Conservation (phyloP, 306 rosid species). For the Sicyos baderoa region DNA sequence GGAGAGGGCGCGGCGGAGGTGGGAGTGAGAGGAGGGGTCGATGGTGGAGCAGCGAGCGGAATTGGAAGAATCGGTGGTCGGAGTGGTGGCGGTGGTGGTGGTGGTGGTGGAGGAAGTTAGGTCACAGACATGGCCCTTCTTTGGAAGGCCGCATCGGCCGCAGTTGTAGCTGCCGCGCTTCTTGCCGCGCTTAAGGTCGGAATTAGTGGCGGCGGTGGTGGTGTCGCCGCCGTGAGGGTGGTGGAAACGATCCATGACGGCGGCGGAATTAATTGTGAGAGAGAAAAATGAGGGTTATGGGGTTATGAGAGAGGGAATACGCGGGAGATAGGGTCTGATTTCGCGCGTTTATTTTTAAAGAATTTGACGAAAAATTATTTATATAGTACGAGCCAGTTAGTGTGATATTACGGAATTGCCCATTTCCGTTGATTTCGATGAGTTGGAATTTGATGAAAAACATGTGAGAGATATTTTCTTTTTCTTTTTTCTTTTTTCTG, state of each 20-base stretch:
- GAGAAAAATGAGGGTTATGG: neutral
- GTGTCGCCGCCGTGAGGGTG: conserved; percentile 28
- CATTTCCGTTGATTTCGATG: conserved; percentile 16
- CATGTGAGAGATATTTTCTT: neutral
- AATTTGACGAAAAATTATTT: neutral
- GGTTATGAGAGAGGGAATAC: conserved; percentile 7
- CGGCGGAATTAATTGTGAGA: neutral
- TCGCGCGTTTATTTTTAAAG: conserved; percentile 40
- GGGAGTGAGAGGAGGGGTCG: conserved; percentile 27
- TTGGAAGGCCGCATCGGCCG: conserved; percentile 82
- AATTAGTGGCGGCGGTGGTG: conserved; percentile 19
- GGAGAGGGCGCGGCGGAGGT: conserved; percentile 74
- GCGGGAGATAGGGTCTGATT: conserved; percentile 46
- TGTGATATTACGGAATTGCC: neutral
- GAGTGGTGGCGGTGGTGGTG: conserved; percentile 22
- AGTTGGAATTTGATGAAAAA: neutral
- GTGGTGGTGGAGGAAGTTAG: conserved; percentile 22
- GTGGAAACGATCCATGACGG: conserved; percentile 37
- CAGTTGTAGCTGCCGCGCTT: conserved; percentile 82
- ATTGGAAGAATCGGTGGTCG: conserved; percentile 13
- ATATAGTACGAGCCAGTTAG: conserved; percentile 16
- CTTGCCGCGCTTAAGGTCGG: conserved; percentile 39
- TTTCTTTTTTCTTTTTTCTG: neutral
- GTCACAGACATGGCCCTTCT: conserved; percentile 74
- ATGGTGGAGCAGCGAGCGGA: conserved; percentile 20